These are phyloP conservation scores for Cocos nucifera DNA, from an alignment of 176 grass and related monocot genomes.

Conservation along the genomic window DNA sequence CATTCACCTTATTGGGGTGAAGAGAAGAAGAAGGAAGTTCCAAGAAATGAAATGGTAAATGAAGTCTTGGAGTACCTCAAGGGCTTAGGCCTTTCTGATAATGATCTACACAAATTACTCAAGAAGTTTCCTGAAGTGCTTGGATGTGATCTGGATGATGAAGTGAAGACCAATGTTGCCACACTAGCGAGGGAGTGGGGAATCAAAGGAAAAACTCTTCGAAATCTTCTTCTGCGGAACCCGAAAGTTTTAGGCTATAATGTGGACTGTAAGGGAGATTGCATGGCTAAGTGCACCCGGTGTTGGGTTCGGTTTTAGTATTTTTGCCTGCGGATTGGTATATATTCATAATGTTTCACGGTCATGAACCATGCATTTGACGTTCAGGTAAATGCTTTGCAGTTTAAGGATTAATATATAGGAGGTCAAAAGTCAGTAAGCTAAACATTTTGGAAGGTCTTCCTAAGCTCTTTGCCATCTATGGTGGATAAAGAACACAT, in stretches of 20 bases:
- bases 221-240: constrained; percentile 71
- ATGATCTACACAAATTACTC: constrained; percentile 67
- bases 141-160: constrained; percentile 58
- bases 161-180: constrained; percentile 60
- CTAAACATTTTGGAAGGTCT: too few relatives aligned
- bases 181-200: constrained; percentile 81
- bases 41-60: constrained; percentile 29
- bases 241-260: constrained; percentile 88
- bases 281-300: constrained; percentile 69
- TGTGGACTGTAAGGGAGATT: constrained; percentile 87
- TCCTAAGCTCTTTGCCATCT: too few relatives aligned
- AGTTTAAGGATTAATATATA: too few relatives aligned
- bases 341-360: too few relatives aligned
- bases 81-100: constrained; percentile 53
- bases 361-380: too few relatives aligned
- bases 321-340: not conserved
- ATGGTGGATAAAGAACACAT: too few relatives aligned
- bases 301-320: constrained; percentile 88
- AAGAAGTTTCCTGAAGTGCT: constrained; percentile 95
- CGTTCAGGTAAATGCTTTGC: too few relatives aligned
- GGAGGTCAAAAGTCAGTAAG: too few relatives aligned
- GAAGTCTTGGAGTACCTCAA: constrained; percentile 46
- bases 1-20: constrained; percentile 85
- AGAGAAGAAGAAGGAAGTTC: constrained; percentile 52
- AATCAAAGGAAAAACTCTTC: constrained; percentile 62